Evolutionary conservation across 2,329 filamentous ascomycete species (phyloP).

Genomic region (Talaromyces piceae): DNA sequence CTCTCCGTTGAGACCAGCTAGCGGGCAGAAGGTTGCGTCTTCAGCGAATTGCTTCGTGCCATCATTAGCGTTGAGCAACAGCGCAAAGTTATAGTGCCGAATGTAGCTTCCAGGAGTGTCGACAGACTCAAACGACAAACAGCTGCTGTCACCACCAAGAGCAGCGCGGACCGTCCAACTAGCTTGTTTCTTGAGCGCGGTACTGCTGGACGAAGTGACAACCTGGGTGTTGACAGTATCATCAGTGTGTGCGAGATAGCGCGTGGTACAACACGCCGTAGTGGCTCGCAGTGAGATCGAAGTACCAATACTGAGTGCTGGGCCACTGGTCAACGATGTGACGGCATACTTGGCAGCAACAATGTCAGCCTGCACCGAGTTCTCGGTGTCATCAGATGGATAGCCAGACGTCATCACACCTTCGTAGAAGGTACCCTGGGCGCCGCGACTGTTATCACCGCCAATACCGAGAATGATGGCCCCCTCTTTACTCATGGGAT

Average conservation of each 20-base stretch:
- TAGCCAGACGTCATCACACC: conserved; percentile 9
- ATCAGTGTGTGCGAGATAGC: conserved; percentile 7
- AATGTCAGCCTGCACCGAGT: conserved; percentile 7
- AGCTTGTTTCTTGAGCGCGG: conserved; percentile 2
- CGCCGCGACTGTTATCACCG: conserved; percentile 7
- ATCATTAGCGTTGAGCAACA: conserved; percentile 6
- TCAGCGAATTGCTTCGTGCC: conserved; percentile 8
- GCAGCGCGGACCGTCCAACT: conserved; percentile 8
- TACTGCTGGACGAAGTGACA: conserved; percentile 4
- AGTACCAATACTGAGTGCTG: conserved; percentile 2
- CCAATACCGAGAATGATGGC: conserved; percentile 9
- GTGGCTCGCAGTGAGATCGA: conserved; percentile 5
- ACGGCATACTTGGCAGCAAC: conserved; percentile 6
- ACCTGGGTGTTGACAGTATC: conserved; percentile 8
- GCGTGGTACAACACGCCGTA: conserved; percentile 3
- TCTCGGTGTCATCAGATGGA: conserved; percentile 5
- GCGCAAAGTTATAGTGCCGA: conserved; percentile 7
- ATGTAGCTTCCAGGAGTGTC: conserved; percentile 10
- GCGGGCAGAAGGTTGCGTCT: conserved; percentile 10
- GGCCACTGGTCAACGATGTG: conserved; percentile 5
- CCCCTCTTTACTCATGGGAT: conserved; percentile 7
- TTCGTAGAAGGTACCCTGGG: conserved; percentile 10
- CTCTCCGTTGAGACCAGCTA: conserved; percentile 3
- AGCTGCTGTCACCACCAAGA: conserved; percentile 6
- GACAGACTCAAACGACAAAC: conserved; percentile 10